Base-by-base conservation (phyloP, 1,139 yeast species). In the Wickerhamomyces sp. region DNA sequence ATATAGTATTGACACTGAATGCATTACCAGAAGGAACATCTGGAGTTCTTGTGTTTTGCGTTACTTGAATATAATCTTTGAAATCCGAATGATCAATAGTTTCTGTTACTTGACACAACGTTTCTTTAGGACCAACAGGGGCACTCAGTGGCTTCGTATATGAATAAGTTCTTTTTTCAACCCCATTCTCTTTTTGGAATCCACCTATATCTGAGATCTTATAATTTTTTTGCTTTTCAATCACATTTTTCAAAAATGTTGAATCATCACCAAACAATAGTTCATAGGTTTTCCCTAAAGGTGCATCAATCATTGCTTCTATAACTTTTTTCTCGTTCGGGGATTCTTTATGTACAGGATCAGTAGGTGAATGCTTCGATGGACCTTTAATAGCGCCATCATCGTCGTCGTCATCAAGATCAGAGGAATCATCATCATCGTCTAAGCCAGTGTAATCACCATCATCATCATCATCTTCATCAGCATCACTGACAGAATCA, bases 21-120 rank as follows among this genome's bases (percentile, higher is more conserved):
- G 90, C 70, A 49, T 73, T 76, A 8, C 98, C 98, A 44, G 92
- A 83, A 1, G 98, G 98, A 16, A 92, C 97, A 63, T 92, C 97
- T 0, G 98, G 98, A 0, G 96, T 87, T 33, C 72, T 72, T 0
- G 96, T 84, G 1, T 73, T 60, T 47, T 85, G 90, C 18, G 78
- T 74, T 3, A 87, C 81, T 31, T 75, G 67, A 27, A 84, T 74
- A 43, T 64, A 70, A 28, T 71, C 64, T 9, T 77, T 74, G 33
- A 81, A 66, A 54, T 86, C 84, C 58, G 70, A 76, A 36, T 74
- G 70, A 36, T 81, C 76, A 26, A 87, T 58, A 7, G 74, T 72
- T 51, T 92, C 98, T 1, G 78, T 76, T 41, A 87, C 80, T 19
- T 74, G 59, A 64, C 97, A 92, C 46, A 72, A 71, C 2, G 98